A percentile compares a stretch with the other conserved stretches of the same genome.
Conservation (phyloP, 2,329 filamentous ascomycete genomes). For the Aspergillus eucalypticola region DNA sequence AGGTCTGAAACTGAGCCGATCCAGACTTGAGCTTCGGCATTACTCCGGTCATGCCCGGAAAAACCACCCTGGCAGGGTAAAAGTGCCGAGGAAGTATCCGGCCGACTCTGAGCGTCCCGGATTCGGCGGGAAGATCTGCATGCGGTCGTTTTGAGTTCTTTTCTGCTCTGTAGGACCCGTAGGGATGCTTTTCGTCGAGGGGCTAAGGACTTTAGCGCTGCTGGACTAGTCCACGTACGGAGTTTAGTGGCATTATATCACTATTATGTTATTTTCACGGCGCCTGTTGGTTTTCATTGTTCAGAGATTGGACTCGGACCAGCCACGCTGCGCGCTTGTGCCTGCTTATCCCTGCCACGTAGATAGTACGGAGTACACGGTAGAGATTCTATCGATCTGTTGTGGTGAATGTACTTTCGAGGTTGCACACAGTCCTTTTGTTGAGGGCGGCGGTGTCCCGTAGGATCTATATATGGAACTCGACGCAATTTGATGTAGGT, state of each 20-base stretch:
- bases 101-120: constrained; percentile 16
- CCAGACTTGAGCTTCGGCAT: constrained; percentile 23
- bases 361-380: background rate
- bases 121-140: constrained; percentile 24
- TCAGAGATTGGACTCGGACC: background rate
- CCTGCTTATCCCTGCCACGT: constrained; percentile 4
- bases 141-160: constrained; percentile 12
- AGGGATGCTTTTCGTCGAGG: constrained; percentile 1
- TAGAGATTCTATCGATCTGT: background rate
- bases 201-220: constrained; percentile 4
- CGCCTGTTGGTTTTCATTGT: background rate
- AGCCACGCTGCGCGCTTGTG: constrained; percentile 1
- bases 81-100: constrained; percentile 21
- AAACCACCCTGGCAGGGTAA: constrained; percentile 20
- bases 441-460: background rate
- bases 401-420: too few species aligned
- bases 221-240: background rate
- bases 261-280: background rate
- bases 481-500: background rate
- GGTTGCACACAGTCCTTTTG: too few species aligned
- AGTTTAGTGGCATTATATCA: background rate
- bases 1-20: constrained; percentile 14
- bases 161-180: background rate
- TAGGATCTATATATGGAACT: constrained; percentile 1
- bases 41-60: constrained; percentile 28